Base-by-base conservation (phyloP, 352 stramenopile species). In the Plasmopara muralis region DNA sequence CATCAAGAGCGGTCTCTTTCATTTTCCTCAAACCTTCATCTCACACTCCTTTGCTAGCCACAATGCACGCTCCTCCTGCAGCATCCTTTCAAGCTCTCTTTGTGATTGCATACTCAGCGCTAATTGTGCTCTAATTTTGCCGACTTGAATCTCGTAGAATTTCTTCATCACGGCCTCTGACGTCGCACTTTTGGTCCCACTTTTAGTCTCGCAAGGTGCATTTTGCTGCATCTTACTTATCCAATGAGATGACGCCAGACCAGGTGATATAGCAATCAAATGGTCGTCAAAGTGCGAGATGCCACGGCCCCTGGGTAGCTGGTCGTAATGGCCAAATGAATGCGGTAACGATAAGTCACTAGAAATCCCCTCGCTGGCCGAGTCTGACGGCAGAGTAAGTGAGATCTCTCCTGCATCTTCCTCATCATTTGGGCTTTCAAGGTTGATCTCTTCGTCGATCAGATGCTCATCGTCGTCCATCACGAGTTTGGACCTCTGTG, bases 121-220 rank as follows among this genome's bases (percentile, higher is more conserved):
- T 25, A 89, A 57, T 52, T 92, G 78, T 16, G 64, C 52, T 41
- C 81, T 74, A 30, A 90, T 77, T 56, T 87, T 83, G 10, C 79
- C 73, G n/a, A 89, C 80, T 50, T 90, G 80, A 18, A 79, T 72
- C 60, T 89, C 76, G 57, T 88, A 92, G 43, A 90, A 88, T 55
- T 83, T 83, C 51, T 83, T 80, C 75, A 90, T 84, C 34, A 87
- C 62, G 50, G 43, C 45, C 42, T 64, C 61, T 2, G 34, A 49
- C 8, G 51, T 18, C 14, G 40, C n/a, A 46, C 15, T 43, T 4
- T 38, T 47, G 7, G 47, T 12, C 9, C 34, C 50, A 14, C 31
- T 43, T 4, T 39, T 13, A 55, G 41, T 15, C 14, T 6, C 29
- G 41, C 44, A 39, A 31, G 18, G 46, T 14, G 40, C 34, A 5